These are phyloP conservation scores for Asterella californica DNA, from an alignment of 225 moss, liverwort and hornwort species.

Conservation along the genomic window DNA sequence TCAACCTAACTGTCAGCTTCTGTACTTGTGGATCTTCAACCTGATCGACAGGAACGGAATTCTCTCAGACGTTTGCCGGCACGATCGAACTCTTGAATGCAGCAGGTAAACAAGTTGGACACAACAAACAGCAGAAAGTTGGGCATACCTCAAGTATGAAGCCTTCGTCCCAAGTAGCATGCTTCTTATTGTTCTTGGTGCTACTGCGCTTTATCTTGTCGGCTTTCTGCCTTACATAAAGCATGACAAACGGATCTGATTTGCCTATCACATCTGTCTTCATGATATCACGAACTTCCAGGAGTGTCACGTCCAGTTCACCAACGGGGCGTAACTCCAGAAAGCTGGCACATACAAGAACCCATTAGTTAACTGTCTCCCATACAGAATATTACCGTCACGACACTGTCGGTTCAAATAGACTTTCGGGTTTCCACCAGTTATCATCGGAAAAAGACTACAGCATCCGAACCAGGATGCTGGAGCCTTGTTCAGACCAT, in stretches of 20 bases:
- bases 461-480: neutral
- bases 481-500: no score
- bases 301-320: slow-evolving; percentile 57
- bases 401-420: no score
- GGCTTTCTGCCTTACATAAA: slow-evolving; percentile 72
- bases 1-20: slow-evolving; percentile 64
- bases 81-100: neutral
- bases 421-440: no score
- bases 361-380: neutral
- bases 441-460: no score
- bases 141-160: slow-evolving; percentile 61
- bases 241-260: slow-evolving; percentile 72
- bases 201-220: slow-evolving; percentile 68
- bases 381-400: neutral
- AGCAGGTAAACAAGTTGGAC: neutral
- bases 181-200: slow-evolving; percentile 54
- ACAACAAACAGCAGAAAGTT: neutral
- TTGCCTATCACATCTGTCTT: slow-evolving; percentile 77
- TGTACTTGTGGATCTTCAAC: slow-evolving; percentile 72
- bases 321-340: slow-evolving; percentile 72
- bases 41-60: slow-evolving; percentile 22
- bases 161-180: slow-evolving; percentile 73
- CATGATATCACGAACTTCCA: slow-evolving; percentile 73
- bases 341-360: slow-evolving; percentile 36
- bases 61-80: neutral